Percentiles rank a stretch among this genome's conserved stretches.
Evolutionary conservation across 2,329 filamentous ascomycete genomes (phyloP).

Genomic region (Exophiala sp.): DNA sequence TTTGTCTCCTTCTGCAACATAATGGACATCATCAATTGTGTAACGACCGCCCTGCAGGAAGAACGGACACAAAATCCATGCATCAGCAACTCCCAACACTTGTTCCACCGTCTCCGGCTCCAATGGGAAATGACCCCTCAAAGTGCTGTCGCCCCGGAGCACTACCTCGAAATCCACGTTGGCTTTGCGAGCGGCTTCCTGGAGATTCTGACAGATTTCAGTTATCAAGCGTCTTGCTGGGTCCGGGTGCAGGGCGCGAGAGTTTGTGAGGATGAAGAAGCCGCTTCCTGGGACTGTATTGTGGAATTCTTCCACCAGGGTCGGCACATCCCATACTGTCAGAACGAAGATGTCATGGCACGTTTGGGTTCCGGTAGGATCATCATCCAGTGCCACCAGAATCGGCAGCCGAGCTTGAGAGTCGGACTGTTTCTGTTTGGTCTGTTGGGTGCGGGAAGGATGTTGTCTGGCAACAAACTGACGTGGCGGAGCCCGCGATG

Average conservation of each 20-base stretch:
- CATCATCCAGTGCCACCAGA: constrained; percentile 45
- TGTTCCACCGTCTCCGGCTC: constrained; percentile 50
- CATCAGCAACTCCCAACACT: constrained; percentile 47
- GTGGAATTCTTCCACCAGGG: constrained; percentile 46
- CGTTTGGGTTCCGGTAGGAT: constrained; percentile 58
- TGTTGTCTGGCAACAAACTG: too few relatives aligned
- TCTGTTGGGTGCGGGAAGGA: too few relatives aligned
- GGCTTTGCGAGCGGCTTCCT: constrained; percentile 39
- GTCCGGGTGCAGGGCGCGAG: constrained; percentile 53
- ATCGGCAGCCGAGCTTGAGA: constrained; percentile 5
- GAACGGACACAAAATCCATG: constrained; percentile 53
- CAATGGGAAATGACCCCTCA: constrained; percentile 53
- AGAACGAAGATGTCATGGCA: constrained; percentile 53
- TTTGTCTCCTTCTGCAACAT: constrained; percentile 48
- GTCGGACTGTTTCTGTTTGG: too few relatives aligned
- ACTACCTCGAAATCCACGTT: constrained; percentile 49
- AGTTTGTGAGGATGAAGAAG: constrained; percentile 59
- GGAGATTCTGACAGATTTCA: constrained; percentile 49
- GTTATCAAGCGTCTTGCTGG: constrained; percentile 45
- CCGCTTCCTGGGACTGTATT: constrained; percentile 41
- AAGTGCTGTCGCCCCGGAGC: constrained; percentile 52
- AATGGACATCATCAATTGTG: constrained; percentile 54
- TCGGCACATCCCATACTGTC: constrained; percentile 48
- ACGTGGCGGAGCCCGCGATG: too few relatives aligned
- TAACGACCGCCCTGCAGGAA: constrained; percentile 55